phyloP scores from a whole-genome alignment of 306 rosid genomes.

The Rosa rugosa region DNA sequence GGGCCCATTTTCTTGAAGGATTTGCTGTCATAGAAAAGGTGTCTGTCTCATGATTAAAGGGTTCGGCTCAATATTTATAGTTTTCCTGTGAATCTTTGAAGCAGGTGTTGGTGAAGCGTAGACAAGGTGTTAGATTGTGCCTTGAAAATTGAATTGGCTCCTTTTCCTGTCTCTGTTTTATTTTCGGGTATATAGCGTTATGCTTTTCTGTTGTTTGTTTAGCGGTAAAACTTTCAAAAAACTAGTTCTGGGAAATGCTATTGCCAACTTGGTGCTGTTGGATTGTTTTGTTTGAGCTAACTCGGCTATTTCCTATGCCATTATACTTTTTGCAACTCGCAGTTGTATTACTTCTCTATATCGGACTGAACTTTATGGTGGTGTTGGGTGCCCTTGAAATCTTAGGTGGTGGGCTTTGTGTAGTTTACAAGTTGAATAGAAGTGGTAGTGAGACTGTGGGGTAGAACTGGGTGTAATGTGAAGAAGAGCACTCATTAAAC shows the following conservation, averaged over 20 bases:
- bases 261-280: neutral
- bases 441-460: neutral
- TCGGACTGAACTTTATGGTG: neutral
- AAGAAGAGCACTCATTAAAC: neutral
- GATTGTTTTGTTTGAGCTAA: neutral
- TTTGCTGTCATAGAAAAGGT: slow-evolving; percentile 1
- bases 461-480: neutral
- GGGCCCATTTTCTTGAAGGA: slow-evolving; percentile 22
- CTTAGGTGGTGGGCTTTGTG: neutral
- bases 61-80: neutral
- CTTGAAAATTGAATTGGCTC: neutral
- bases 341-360: neutral
- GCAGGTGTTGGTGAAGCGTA: neutral
- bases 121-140: neutral
- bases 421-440: neutral
- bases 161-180: neutral
- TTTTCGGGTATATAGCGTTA: neutral
- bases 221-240: neutral
- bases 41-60: slow-evolving; percentile 7
- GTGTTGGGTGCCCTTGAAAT: neutral
- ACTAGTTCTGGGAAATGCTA: neutral
- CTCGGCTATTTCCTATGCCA: neutral
- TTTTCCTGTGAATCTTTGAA: neutral
- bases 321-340: neutral
- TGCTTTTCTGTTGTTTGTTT: neutral